phyloP scores from a whole-genome alignment of 176 grass and related monocot species.

The Phragmites australis region DNA sequence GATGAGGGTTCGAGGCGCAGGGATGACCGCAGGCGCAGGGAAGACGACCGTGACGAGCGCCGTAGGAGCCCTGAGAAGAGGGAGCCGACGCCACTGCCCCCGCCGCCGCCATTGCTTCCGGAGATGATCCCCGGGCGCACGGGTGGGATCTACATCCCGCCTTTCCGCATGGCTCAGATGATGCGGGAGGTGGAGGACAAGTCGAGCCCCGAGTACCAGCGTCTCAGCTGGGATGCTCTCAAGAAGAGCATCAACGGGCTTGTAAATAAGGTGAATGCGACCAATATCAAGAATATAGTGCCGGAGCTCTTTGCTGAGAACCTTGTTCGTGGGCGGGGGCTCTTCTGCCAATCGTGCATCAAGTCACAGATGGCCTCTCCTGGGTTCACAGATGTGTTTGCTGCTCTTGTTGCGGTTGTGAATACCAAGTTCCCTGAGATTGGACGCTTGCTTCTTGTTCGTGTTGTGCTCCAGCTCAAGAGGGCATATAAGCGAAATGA shows the following conservation, averaged over 20 bases:
- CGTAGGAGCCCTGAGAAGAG: conserved; percentile 36
- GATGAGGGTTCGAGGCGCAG: conserved; percentile 25
- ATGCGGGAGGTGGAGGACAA: conserved; percentile 94
- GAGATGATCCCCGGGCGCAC: conserved; percentile 73
- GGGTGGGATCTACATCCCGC: conserved; percentile 89
- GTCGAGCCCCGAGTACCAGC: conserved; percentile 71
- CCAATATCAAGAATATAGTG: conserved; percentile 95
- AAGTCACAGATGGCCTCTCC: conserved; percentile 96
- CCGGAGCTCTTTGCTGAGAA: conserved; percentile 86
- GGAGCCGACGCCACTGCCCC: conserved; percentile 49
- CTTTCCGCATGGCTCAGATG: conserved; percentile 92
- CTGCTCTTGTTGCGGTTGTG: conserved; percentile 75
- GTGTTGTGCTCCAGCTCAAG: conserved; percentile 88
- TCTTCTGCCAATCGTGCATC: conserved; percentile 91
- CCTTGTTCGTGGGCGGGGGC: conserved; percentile 77
- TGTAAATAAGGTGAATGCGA: conserved; percentile 91
- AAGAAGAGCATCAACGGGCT: conserved; percentile 93
- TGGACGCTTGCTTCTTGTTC: conserved; percentile 64
- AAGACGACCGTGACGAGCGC: conserved; percentile 12
- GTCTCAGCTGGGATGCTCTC: conserved; percentile 91
- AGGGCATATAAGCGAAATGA: conserved; percentile 94
- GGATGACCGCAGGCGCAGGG: conserved; percentile 8
- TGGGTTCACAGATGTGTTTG: conserved; percentile 90
- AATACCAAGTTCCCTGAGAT: conserved; percentile 93
- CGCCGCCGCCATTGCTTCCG: conserved; percentile 45